These are phyloP conservation scores for Penicillium verrucosum DNA, from an alignment of 2,329 filamentous ascomycete species.

Conservation along the genomic window DNA sequence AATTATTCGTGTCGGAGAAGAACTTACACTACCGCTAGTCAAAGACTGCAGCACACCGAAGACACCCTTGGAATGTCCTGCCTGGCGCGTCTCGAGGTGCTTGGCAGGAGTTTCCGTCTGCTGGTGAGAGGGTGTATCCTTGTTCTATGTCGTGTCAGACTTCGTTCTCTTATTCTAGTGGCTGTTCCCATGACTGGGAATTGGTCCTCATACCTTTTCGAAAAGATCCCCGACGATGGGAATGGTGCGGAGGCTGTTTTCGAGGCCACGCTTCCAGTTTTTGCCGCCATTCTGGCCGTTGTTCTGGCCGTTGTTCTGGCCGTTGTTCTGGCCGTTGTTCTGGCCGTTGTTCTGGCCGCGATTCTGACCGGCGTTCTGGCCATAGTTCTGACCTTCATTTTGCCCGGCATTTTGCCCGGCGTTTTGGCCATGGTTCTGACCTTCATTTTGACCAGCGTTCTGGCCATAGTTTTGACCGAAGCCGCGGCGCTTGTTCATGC, in stretches of 20 bases:
- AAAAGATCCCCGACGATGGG: constrained; percentile 16
- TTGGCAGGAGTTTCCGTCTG: background rate
- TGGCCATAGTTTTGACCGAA: constrained; percentile 7
- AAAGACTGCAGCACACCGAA: constrained; percentile 9
- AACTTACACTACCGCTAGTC: constrained; percentile 16
- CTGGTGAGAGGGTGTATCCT: background rate
- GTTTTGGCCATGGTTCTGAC: constrained; percentile 6
- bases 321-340: background rate
- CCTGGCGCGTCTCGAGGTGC: background rate
- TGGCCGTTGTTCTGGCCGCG: background rate
- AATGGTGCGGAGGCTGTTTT: constrained; percentile 7
- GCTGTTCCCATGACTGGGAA: background rate
- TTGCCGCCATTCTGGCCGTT: constrained; percentile 4
- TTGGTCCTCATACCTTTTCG: constrained; percentile 1
- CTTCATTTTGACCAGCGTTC: constrained; percentile 9
- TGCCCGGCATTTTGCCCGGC: constrained; percentile 4
- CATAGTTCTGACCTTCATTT: constrained; percentile 3
- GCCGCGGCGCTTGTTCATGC: constrained; percentile 2
- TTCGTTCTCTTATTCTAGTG: background rate
- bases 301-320: constrained; percentile 4
- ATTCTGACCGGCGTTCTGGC: constrained; percentile 2
- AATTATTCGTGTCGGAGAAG: rapidly evolving
- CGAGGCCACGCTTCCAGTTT: constrained; percentile 1
- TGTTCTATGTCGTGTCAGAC: background rate
- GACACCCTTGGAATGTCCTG: background rate